Percentiles rank a stretch among this genome's conserved stretches.
Evolutionary conservation across 202 grass and related monocot species (phyloP).

Genomic region (Schoenoplectus tabernaemontani): DNA sequence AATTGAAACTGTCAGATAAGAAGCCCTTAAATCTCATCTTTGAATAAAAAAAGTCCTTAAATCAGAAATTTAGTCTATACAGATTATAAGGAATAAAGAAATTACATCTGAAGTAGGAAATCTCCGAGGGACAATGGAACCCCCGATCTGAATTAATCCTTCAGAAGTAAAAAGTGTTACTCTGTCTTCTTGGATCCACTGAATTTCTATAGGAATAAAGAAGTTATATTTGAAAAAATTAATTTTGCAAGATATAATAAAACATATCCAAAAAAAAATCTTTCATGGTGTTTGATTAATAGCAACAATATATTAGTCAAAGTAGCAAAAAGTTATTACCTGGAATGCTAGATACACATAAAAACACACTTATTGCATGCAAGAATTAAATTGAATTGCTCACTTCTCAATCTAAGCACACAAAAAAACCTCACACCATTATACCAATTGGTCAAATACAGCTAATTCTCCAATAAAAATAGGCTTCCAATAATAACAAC

Average conservation of each 20-base stretch:
- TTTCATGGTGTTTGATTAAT: neutral
- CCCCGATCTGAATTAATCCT: conserved; percentile 86
- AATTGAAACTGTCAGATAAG: conserved; percentile 4
- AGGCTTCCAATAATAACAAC: neutral
- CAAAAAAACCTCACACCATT: too few relatives aligned
- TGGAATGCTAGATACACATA: neutral
- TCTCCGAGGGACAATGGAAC: conserved; percentile 56
- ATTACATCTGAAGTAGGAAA: conserved; percentile 50
- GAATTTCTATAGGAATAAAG: conserved; percentile 46
- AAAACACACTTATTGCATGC: neutral
- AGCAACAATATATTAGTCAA: neutral
- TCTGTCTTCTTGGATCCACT: conserved; percentile 77
- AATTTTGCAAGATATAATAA: too few relatives aligned
- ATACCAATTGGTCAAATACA: neutral
- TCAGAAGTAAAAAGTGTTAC: conserved; percentile 89
- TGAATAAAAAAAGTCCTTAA: too few relatives aligned
- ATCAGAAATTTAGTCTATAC: neutral
- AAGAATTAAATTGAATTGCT: neutral
- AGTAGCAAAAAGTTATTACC: neutral
- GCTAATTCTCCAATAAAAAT: neutral
- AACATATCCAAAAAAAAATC: neutral
- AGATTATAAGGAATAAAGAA: neutral
- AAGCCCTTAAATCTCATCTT: too few relatives aligned
- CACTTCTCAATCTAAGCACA: neutral
- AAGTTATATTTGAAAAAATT: neutral